Evolutionary conservation across 257 asterid species (phyloP).

Genomic region (Linderniella brevidens): DNA sequence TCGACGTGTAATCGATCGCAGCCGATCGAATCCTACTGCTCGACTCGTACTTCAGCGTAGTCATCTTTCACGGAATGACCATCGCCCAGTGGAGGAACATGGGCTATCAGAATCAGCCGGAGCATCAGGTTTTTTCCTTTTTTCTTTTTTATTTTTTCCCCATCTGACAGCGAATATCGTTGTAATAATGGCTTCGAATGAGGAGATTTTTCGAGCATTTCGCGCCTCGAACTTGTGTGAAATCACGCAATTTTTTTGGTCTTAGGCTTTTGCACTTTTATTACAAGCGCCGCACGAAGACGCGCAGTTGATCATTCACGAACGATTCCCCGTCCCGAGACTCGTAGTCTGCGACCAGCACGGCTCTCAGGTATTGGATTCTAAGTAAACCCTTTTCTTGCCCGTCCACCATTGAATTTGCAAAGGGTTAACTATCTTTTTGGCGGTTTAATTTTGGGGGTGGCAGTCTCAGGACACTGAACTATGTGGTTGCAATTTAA

Average conservation of each 20-base stretch:
- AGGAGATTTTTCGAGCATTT: too few species aligned
- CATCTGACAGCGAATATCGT: too few species aligned
- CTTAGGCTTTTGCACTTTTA: constrained; percentile 66
- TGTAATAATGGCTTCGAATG: too few species aligned
- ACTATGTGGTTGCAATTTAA: too few species aligned
- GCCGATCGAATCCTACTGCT: constrained; percentile 88
- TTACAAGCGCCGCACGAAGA: constrained; percentile 89
- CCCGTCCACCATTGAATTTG: neutral
- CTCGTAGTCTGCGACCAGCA: constrained; percentile 97
- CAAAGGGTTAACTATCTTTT: neutral
- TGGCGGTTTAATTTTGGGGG: neutral
- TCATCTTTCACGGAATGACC: constrained; percentile 93
- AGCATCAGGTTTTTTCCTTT: constrained; percentile 38
- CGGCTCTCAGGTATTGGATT: constrained; percentile 72
- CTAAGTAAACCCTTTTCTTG: neutral
- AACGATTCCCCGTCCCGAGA: constrained; percentile 91
- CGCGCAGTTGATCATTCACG: constrained; percentile 60
- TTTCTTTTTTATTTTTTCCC: too few species aligned
- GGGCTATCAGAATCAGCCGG: constrained; percentile 93
- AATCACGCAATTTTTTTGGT: neutral
- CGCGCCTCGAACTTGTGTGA: too few species aligned
- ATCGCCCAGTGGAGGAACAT: constrained; percentile 97
- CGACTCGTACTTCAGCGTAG: constrained; percentile 87
- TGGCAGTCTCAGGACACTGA: too few species aligned
- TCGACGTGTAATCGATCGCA: constrained; percentile 80